Percentiles rank a stretch among this genome's conserved stretches.
Evolutionary conservation across 2,329 filamentous ascomycete genomes (phyloP).

Genomic region (Pseudogymnoascus sp.): DNA sequence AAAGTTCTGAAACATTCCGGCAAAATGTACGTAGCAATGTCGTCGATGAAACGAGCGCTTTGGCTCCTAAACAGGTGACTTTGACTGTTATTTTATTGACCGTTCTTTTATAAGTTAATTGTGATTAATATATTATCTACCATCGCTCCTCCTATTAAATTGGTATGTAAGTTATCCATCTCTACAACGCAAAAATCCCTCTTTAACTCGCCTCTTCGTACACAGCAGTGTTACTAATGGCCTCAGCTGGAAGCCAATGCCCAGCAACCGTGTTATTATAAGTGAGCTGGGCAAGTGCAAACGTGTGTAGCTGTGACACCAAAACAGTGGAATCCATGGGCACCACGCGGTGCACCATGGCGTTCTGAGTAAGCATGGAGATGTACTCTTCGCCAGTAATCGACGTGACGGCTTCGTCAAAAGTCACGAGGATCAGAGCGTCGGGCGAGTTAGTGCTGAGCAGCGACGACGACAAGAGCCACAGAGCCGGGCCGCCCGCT

Average conservation of each 20-base stretch:
- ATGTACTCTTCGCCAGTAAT: constrained; percentile 10
- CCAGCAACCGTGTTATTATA: constrained; percentile 6
- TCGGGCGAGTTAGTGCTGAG: constrained; percentile 1
- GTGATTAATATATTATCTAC: neutral
- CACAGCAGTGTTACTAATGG: neutral
- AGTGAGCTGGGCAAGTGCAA: neutral
- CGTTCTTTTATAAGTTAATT: neutral
- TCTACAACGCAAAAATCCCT: neutral
- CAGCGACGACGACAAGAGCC: constrained; percentile 9
- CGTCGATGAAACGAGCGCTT: constrained; percentile 4
- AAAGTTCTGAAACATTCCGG: neutral
- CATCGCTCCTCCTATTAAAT: neutral
- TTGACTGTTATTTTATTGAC: neutral
- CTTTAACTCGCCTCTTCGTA: neutral
- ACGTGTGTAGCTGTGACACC: constrained; percentile 10
- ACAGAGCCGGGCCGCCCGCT: constrained; percentile 10
- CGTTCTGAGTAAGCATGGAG: constrained; percentile 9
- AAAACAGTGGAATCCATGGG: constrained; percentile 1
- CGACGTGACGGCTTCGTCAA: neutral
- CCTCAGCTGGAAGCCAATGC: constrained; percentile 7
- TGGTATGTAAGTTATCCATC: neutral
- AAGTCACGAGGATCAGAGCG: constrained; percentile 7
- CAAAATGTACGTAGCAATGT: constrained; percentile 7
- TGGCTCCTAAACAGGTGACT: neutral
- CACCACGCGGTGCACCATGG: constrained; percentile 10